Base-by-base conservation (phyloP, 495 filamentous ascomycete species). In the Amorphotheca resinae region DNA sequence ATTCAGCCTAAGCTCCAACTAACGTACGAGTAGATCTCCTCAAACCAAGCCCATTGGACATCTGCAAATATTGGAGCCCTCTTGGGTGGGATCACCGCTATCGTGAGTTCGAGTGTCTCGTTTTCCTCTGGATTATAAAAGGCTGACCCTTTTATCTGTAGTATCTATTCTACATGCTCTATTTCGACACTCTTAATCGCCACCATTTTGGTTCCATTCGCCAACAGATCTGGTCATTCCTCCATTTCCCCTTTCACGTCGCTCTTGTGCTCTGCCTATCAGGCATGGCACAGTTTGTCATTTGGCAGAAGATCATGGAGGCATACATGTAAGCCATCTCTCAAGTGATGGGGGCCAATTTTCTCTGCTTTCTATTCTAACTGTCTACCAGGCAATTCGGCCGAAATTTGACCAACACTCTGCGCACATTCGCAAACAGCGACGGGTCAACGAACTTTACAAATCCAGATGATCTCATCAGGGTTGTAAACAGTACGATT, bases 231-330 rank as follows among this genome's bases (percentile, higher is more conserved):
- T 84, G 80, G 82, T 66, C 73, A 3, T 65, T 77, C 46, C 57
- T 79, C 1, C 82, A 85, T 60, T 79, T 81, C 54, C 79, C 79
- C 8, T 77, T 84, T 50, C 79, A 86, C 55, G 61, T 82, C 7
- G 62, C 70, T 1, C 64, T 83, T 22, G 73, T 80, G 25, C 69
- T 82, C 9, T 64, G 76, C 16, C 62, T 80, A n/a, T 73, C 79
- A 53, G 77, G 76, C 8, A 54, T 57, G 3, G 51, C 61, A 6
- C 64, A 69, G 46, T 63, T 70, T 25, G 50, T 66, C 20, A 57
- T 64, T 20, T 66, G 61, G 61, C 39, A 37, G 7, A 46, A 51
- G 32, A 44, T 47, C 18, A 35, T 44, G 9, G 37, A 52, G 33
- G 36, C 33, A 21, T 20, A 33, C 2, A 15, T 1, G 38, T 37